Base-by-base conservation (phyloP, 495 filamentous ascomycete genomes). In the Astrothelium macrocarpum region DNA sequence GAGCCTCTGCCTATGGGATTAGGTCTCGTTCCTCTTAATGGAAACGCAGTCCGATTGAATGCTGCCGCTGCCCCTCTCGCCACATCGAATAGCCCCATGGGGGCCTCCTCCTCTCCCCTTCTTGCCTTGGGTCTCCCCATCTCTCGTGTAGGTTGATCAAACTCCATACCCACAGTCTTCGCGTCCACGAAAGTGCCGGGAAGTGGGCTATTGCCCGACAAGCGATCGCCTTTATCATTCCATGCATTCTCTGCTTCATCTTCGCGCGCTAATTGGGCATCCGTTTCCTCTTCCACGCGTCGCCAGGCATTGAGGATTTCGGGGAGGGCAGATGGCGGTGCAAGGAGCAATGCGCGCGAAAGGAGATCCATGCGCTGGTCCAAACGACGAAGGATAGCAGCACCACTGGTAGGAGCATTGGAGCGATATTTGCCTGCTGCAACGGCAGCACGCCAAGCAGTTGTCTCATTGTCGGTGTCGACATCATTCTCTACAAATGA, bases 61-160 rank as follows among this genome's bases (percentile, higher is more conserved):
- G 95, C 91, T 45, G 86, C 80, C 4, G 89, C 85, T 32, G 91
- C 91, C 60, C 87, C 90, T 31, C 90, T 81, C 9, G 92, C 91
- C 46, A 97, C 84, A 65, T 96, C 95, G 70, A 98, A 97, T 28
- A 97, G 78, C 1, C 90, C 91, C 87, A 97, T 92, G 0, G 94
- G 94, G 34, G 90, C 88, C 70, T 95, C 91, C 60, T 90, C 71
- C 29, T 45, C 81, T 18, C 69, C 67, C 28, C 68, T 65, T 20
- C 72, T 71, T 32, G 61, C 53, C 67, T 68, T 20, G 65, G 71
- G 20, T 36, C 60, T 64, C 65, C 71, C 64, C 61, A 71, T 61
- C 58, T 69, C 69, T 20, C 67, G 25, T 16, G 65, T 45, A 29
- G 62, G 62, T 60, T 71, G 68, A 12, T 62, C 67, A 3, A 65